Evolutionary conservation across 179 eudicot species (phyloP).

Genomic region (Vitellaria paradoxa): DNA sequence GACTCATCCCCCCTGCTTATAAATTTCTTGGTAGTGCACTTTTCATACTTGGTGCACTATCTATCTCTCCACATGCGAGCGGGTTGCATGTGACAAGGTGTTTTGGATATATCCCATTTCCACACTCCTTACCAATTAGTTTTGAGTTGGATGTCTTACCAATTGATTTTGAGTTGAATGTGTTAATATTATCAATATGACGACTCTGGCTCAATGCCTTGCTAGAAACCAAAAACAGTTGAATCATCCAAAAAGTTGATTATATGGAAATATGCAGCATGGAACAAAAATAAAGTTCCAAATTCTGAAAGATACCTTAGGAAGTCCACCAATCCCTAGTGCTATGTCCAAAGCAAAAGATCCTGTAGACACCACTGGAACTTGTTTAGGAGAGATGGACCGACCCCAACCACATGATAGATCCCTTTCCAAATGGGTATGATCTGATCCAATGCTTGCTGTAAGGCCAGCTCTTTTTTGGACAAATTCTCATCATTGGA

Average conservation of each 20-base stretch:
- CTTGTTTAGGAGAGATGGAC: constrained; percentile 43
- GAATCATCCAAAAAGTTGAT: not conserved
- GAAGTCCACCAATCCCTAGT: constrained; percentile 89
- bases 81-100: too few species aligned
- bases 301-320: constrained; percentile 62
- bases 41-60: too few species aligned
- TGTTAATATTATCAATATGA: too few species aligned
- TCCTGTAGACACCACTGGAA: constrained; percentile 92
- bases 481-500: constrained; percentile 82
- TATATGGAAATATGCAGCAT: not conserved
- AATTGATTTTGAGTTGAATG: too few species aligned
- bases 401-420: constrained; percentile 99
- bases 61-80: too few species aligned
- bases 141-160: too few species aligned
- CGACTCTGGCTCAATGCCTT: too few species aligned
- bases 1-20: too few species aligned
- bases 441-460: constrained; percentile 88
- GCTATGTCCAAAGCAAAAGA: constrained; percentile 89
- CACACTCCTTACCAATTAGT: too few species aligned
- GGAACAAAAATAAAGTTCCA: constrained; percentile 7
- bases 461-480: constrained; percentile 75
- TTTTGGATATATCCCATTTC: too few species aligned
- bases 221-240: not conserved
- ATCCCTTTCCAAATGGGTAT: constrained; percentile 84
- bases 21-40: too few species aligned